Conservation (phyloP, 1,284 basidiomycete genomes). For the Sanghuangporus weigelae region DNA sequence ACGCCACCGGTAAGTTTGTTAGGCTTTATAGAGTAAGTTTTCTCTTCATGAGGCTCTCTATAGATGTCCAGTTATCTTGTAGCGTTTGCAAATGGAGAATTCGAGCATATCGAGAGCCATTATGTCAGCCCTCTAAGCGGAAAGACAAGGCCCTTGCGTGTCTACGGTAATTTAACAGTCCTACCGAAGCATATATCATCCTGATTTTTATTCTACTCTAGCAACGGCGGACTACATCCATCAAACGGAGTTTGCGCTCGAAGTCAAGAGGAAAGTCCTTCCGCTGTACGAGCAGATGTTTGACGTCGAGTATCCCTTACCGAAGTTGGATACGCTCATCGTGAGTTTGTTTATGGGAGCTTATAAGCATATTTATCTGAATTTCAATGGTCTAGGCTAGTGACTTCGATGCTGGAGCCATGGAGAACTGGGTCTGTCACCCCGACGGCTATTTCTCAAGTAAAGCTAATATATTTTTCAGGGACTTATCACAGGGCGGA, state of each 20-base stretch:
- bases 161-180: slow-evolving; percentile 56
- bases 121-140: slow-evolving; percentile 82
- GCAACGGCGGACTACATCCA: slow-evolving; percentile 86
- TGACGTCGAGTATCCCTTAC: slow-evolving; percentile 86
- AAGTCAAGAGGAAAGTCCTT: slow-evolving; percentile 82
- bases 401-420: slow-evolving; percentile 90
- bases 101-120: slow-evolving; percentile 68
- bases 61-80: slow-evolving; percentile 89
- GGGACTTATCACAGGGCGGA: slow-evolving; percentile 91
- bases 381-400: slow-evolving; percentile 41
- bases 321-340: slow-evolving; percentile 88
- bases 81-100: slow-evolving; percentile 86
- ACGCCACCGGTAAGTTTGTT: slow-evolving; percentile 48
- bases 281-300: slow-evolving; percentile 94
- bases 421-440: slow-evolving; percentile 81
- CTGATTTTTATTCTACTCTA: slow-evolving; percentile 24
- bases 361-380: not conserved
- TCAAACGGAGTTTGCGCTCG: slow-evolving; percentile 80
- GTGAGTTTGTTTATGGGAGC: slow-evolving; percentile 33
- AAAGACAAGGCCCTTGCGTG: slow-evolving; percentile 76
- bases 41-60: not conserved
- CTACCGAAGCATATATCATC: not conserved
- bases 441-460: not conserved
- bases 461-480: slow-evolving; percentile 20
- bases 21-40: not conserved